Conservation (phyloP, 108 stramenopile genomes). For the Cyclotella baltica region DNA sequence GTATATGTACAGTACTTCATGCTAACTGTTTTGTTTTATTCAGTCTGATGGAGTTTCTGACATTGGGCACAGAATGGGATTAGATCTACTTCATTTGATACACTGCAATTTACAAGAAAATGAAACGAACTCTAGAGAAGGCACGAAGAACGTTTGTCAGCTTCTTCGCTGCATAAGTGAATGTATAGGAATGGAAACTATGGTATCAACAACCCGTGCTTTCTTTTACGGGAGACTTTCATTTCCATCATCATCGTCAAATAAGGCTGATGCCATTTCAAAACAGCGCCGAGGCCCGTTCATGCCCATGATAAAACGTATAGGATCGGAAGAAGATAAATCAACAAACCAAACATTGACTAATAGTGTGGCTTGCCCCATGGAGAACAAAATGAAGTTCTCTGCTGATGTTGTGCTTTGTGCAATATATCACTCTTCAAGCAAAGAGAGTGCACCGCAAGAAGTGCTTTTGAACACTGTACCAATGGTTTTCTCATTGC, state of each 20-base stretch:
- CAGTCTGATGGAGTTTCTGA: slow-evolving; percentile 39
- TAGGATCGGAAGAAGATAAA: slow-evolving; percentile 7
- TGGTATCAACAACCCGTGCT: slow-evolving; percentile 23
- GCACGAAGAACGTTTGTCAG: background rate
- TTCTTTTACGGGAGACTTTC: slow-evolving; percentile 35
- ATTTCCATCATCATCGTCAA: background rate
- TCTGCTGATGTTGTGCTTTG: slow-evolving; percentile 30
- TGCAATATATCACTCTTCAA: slow-evolving; percentile 7
- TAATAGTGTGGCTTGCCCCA: slow-evolving; percentile 7
- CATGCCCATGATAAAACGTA: slow-evolving; percentile 35
- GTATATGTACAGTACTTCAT: background rate
- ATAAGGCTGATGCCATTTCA: slow-evolving; percentile 8
- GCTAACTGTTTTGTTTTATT: slow-evolving; percentile 6
- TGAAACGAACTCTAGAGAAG: slow-evolving; percentile 5
- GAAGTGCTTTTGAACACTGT: slow-evolving; percentile 22
- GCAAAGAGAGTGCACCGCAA: background rate
- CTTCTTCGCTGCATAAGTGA: slow-evolving; percentile 19
- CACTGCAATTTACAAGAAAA: background rate
- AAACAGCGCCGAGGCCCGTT: slow-evolving; percentile 7
- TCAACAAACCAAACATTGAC: background rate
- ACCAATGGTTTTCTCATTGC: slow-evolving; percentile 33
- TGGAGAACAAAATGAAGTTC: slow-evolving; percentile 18
- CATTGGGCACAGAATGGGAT: slow-evolving; percentile 20
- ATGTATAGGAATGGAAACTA: slow-evolving; percentile 26
- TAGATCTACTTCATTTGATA: slow-evolving; percentile 26